Evolutionary conservation across 768 basidiomycete genomes (phyloP), one percentile per base, ranked within the genome.

Genomic region (Pulveroboletus frians): DNA sequence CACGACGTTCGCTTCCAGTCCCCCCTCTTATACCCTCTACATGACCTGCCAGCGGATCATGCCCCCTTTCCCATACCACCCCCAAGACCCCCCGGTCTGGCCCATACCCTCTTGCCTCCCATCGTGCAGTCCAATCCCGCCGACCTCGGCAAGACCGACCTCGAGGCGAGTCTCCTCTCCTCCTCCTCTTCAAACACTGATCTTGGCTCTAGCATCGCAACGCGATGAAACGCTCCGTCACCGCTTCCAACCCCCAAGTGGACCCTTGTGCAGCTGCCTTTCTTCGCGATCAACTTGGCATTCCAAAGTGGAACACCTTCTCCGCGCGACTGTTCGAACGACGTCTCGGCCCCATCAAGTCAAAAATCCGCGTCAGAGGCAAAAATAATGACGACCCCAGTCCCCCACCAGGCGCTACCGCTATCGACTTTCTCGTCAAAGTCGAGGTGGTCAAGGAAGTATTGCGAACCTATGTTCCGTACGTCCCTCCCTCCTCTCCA

Each of bases 361-460:
- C 66, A 41, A 69, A 70, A 56, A 51, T 64, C 39, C 70, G 70
- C 30, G 52, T 55, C 40, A 67, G 63, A 59, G 50, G 46, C 29
- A 68, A 69, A 57, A 57, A 55, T 23, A 59, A 52, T 49, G 67
- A 66, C 39, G 61, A 69, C 20, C 36, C 60, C 32, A 52, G 47
- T 43, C 62, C 60, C 4, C 53, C 51, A 8, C 64, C 66, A 13
- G 71, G 73, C 23, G 74, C 74, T 43, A 71, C 70, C 37, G 76
- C 71, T 37, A 70, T 78, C 41, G 76, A 77, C 50, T 78, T 76
- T 58, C 73, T 76, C 47, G 71, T 76, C 65, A 76, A 76, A 62
- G 76, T 77, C 38, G 75, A 76, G 56, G 69, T 77, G 17, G 76
- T 76, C 56, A 76, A 76, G 50, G 73, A 76, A 58, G 72, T 75